A percentile compares a stretch with the other conserved stretches of the same genome.
Evolutionary conservation across 306 rosid species (phyloP).

Genomic region (Spatholobus suberectus): DNA sequence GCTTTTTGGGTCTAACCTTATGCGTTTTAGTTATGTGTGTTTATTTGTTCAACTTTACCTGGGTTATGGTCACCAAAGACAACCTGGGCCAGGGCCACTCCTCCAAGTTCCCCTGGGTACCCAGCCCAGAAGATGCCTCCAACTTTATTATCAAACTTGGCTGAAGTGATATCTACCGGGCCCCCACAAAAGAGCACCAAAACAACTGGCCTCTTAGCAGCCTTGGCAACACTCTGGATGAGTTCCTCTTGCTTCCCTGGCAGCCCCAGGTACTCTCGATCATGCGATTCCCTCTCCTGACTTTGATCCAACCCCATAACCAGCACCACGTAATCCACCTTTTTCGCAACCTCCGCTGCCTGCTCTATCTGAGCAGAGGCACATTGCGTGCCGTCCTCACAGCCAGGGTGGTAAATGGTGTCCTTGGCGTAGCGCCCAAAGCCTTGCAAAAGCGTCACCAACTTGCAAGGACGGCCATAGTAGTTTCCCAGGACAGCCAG

Average conservation of each 20-base stretch:
- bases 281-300: constrained; percentile 74
- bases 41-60: no score
- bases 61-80: constrained; percentile 94
- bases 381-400: constrained; percentile 56
- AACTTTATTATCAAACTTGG: constrained; percentile 60
- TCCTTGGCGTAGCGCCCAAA: constrained; percentile 53
- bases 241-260: constrained; percentile 79
- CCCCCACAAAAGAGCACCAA: constrained; percentile 85
- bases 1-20: no score
- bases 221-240: constrained; percentile 66
- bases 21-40: no score
- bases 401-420: constrained; percentile 62
- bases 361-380: constrained; percentile 46
- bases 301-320: constrained; percentile 85
- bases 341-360: constrained; percentile 61
- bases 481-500: constrained; percentile 70
- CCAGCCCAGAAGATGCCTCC: constrained; percentile 98
- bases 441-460: constrained; percentile 58
- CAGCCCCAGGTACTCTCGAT: constrained; percentile 60
- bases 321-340: constrained; percentile 75
- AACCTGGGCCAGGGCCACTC: constrained; percentile 75
- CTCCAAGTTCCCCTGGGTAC: constrained; percentile 93
- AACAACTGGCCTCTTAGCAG: constrained; percentile 68
- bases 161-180: constrained; percentile 75
- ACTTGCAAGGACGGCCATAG: constrained; percentile 79